Percentiles rank a stretch among this genome's conserved stretches.
Conservation (phyloP, 352 stramenopile genomes). For the Phytophthora pinifolia region DNA sequence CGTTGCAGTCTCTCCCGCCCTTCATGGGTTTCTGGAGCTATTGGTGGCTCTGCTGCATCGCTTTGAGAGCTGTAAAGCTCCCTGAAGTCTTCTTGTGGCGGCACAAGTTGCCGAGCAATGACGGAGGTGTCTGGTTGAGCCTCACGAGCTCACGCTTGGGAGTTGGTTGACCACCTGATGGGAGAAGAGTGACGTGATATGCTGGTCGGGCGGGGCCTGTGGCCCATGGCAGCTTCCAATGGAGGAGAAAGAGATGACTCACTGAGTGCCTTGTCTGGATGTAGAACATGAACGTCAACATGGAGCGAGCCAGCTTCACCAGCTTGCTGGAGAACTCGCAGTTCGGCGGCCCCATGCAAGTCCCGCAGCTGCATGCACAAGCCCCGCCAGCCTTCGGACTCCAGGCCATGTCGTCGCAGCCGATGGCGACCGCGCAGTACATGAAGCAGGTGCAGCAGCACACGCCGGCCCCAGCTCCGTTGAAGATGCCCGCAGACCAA, state of each 20-base stretch:
- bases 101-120: neutral
- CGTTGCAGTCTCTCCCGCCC: slow-evolving; percentile 13
- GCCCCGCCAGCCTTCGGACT: slow-evolving; percentile 19
- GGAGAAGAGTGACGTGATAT: slow-evolving; percentile 5
- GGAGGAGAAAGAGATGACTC: slow-evolving; percentile 20
- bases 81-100: slow-evolving; percentile 1
- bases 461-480: slow-evolving; percentile 5
- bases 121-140: neutral
- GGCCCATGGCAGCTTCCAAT: neutral
- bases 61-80: neutral
- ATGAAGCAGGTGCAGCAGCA: slow-evolving; percentile 23
- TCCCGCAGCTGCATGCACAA: slow-evolving; percentile 29
- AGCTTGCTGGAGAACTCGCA: slow-evolving; percentile 33
- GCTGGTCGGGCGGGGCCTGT: neutral
- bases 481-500: slow-evolving; percentile 29
- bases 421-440: slow-evolving; percentile 23
- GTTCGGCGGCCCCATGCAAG: slow-evolving; percentile 31
- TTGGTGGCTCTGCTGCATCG: too few relatives aligned
- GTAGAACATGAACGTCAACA: slow-evolving; percentile 48
- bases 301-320: slow-evolving; percentile 36
- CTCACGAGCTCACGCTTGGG: neutral
- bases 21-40: neutral
- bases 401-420: slow-evolving; percentile 28
- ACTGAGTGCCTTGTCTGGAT: slow-evolving; percentile 31
- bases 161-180: neutral